These are phyloP conservation scores for Populus trichocarpa DNA, from an alignment of 441 rosid species.

Conservation along the genomic window DNA sequence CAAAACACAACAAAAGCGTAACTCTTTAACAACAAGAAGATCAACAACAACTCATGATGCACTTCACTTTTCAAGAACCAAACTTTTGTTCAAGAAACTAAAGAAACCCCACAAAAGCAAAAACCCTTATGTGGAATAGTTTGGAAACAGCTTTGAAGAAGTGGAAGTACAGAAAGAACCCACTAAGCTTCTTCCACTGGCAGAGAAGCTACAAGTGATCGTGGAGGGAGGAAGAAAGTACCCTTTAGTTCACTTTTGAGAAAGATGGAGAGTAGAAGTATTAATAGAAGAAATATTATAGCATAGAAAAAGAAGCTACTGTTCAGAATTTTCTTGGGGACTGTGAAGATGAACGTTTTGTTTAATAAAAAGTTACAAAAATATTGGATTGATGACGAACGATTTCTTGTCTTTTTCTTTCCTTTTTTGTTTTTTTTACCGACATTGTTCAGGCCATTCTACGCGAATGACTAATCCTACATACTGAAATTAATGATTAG, in stretches of 20 bases:
- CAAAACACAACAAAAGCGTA: not conserved
- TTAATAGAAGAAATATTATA: not conserved
- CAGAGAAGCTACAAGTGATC: conserved; percentile 10
- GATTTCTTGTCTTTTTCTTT: no score
- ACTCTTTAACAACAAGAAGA: not conserved
- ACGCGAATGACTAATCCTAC: no score
- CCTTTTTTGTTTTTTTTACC: no score
- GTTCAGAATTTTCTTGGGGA: no score
- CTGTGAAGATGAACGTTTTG: no score
- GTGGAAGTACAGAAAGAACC: conserved; percentile 19
- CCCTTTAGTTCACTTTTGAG: conserved; percentile 15
- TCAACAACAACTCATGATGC: not conserved
- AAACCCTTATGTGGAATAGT: conserved; percentile 18
- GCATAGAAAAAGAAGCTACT: no score
- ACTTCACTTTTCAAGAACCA: conserved; percentile 9
- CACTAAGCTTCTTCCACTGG: conserved; percentile 41
- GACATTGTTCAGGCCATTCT: no score
- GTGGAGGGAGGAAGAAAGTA: conserved; percentile 21
- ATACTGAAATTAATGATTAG: no score
- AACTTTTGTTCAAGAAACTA: conserved; percentile 11
- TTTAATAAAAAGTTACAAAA: no score
- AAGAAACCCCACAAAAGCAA: conserved; percentile 26
- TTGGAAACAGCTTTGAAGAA: conserved; percentile 28
- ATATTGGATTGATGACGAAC: no score
- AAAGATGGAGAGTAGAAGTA: not conserved